These are phyloP conservation scores for Penicillium sp. DNA, from an alignment of 2,329 filamentous ascomycete genomes.

Conservation along the genomic window DNA sequence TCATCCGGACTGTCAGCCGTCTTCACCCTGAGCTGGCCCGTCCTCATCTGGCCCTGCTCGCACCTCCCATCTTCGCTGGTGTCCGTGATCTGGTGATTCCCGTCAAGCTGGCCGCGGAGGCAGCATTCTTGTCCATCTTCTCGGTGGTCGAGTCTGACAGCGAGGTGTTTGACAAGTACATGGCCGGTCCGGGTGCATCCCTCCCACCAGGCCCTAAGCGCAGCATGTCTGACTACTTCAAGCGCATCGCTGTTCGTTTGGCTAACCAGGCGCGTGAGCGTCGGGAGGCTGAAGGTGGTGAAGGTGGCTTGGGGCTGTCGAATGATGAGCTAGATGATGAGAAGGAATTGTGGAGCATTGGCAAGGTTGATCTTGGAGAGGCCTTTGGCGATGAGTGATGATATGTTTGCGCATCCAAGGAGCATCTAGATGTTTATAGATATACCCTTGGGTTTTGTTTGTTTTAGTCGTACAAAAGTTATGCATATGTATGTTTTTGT, in stretches of 20 bases:
- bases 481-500: conserved; percentile 9
- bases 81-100: conserved; percentile 92
- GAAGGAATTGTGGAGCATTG: conserved; percentile 92
- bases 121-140: conserved; percentile 88
- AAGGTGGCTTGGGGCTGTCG: conserved; percentile 77
- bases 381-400: conserved; percentile 25
- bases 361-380: conserved; percentile 78
- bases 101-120: conserved; percentile 91
- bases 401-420: conserved; percentile 19
- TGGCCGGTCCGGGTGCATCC: conserved; percentile 64
- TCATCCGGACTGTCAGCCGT: conserved; percentile 79
- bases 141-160: conserved; percentile 82
- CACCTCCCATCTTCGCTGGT: conserved; percentile 78
- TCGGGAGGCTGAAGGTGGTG: conserved; percentile 84
- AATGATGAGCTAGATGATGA: conserved; percentile 94
- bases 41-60: conserved; percentile 76
- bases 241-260: conserved; percentile 79
- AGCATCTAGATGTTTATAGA: conserved; percentile 25
- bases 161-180: conserved; percentile 86
- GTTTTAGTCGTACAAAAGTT: conserved; percentile 22
- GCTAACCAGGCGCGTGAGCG: conserved; percentile 86
- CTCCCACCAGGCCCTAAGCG: conserved; percentile 72
- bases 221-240: conserved; percentile 96
- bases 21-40: conserved; percentile 75
- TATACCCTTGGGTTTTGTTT: conserved; percentile 24